Conservation (phyloP, 2,329 filamentous ascomycete genomes). For the Coccinonectria pachysandricola region DNA sequence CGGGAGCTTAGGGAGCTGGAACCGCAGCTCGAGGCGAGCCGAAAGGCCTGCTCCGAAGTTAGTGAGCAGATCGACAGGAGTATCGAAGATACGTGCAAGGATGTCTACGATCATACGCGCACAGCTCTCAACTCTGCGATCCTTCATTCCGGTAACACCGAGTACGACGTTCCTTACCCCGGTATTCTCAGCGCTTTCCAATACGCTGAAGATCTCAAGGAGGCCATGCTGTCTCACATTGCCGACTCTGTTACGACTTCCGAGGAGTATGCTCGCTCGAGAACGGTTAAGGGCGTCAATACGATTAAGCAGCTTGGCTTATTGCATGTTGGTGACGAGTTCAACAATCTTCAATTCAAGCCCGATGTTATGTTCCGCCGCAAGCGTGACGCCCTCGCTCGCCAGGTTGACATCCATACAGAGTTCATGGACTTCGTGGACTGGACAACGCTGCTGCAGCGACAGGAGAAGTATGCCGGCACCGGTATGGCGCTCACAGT, state of each 20-base stretch:
- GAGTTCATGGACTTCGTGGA: conserved; percentile 94
- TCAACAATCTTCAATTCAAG: conserved; percentile 76
- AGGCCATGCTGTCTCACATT: conserved; percentile 84
- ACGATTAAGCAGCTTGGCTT: conserved; percentile 83
- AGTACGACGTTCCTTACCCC: conserved; percentile 77
- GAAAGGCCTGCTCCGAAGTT: conserved; percentile 68
- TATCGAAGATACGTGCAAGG: conserved; percentile 75
- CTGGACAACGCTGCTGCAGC: conserved; percentile 67
- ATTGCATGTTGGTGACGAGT: conserved; percentile 78
- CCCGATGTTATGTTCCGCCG: conserved; percentile 91
- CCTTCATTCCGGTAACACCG: conserved; percentile 59
- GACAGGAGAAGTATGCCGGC: conserved; percentile 88
- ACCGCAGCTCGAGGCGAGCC: conserved; percentile 74
- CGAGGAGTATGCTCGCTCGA: conserved; percentile 74
- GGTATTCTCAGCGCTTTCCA: conserved; percentile 77
- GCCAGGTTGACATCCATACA: conserved; percentile 77
- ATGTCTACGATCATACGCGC: conserved; percentile 78
- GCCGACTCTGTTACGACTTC: conserved; percentile 66
- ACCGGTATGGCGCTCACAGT: conserved; percentile 92
- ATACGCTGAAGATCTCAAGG: conserved; percentile 87
- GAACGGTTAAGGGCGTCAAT: conserved; percentile 72
- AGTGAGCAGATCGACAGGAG: conserved; percentile 70
- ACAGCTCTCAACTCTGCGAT: conserved; percentile 68
- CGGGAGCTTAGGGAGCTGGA: conserved; percentile 73
- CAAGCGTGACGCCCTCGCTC: conserved; percentile 68